A percentile compares a stretch with the other conserved stretches of the same genome.
Conservation (phyloP, 2,329 filamentous ascomycete species). For the Calonectria pseudoturangicola region DNA sequence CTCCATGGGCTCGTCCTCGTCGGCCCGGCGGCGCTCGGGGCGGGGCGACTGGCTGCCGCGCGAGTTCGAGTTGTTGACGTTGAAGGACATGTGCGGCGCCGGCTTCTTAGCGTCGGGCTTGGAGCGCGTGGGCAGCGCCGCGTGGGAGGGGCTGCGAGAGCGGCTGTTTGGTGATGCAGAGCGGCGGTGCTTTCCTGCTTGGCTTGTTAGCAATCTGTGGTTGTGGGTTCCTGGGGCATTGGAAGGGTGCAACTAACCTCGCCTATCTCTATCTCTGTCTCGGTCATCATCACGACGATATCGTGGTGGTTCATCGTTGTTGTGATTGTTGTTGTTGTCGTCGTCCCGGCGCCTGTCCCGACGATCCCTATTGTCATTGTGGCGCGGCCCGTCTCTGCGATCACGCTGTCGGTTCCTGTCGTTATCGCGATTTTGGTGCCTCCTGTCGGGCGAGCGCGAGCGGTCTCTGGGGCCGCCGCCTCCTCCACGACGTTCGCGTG, state of each 20-base stretch:
- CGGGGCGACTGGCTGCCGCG: slow-evolving; percentile 54
- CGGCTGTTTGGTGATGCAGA: slow-evolving; percentile 60
- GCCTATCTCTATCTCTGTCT: slow-evolving; percentile 52
- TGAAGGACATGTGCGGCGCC: slow-evolving; percentile 59
- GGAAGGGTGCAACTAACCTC: slow-evolving; percentile 47
- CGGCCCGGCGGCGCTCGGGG: slow-evolving; percentile 43
- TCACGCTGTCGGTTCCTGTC: slow-evolving; percentile 58
- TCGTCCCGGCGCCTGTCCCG: slow-evolving; percentile 54
- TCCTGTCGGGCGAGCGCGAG: slow-evolving; percentile 60
- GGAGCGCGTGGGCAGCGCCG: slow-evolving; percentile 59
- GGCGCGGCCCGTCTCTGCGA: slow-evolving; percentile 58
- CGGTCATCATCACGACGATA: slow-evolving; percentile 52
- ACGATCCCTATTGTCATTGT: slow-evolving; percentile 51
- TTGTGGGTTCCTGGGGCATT: neutral
- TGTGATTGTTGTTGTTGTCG: slow-evolving; percentile 43
- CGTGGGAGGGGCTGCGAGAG: slow-evolving; percentile 48
- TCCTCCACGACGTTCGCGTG: slow-evolving; percentile 57
- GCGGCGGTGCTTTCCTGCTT: slow-evolving; percentile 57
- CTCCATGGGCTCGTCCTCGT: slow-evolving; percentile 51
- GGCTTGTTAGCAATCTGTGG: slow-evolving; percentile 34
- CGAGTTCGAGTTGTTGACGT: slow-evolving; percentile 47
- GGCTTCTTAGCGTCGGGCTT: slow-evolving; percentile 52
- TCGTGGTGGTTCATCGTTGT: slow-evolving; percentile 48
- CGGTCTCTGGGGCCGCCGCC: slow-evolving; percentile 59
- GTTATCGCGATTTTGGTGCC: slow-evolving; percentile 63